Evolutionary conservation across 2,329 filamentous ascomycete species (phyloP), one percentile per base, ranked within the genome.

Genomic region (Microcyclospora tardicrescens): DNA sequence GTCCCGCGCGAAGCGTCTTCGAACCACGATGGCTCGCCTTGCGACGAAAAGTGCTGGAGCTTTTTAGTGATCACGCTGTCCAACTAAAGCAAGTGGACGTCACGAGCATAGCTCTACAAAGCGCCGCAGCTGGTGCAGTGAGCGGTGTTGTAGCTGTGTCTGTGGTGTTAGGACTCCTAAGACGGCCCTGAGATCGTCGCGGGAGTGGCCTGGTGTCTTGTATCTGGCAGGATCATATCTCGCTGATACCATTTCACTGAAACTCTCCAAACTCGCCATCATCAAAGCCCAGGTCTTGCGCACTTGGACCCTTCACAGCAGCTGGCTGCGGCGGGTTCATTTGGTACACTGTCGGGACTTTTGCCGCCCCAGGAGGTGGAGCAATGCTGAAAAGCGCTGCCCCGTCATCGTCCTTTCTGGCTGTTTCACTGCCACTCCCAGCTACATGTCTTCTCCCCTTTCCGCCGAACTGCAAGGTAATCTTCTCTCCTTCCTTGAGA

Each of bases 251-350:
- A 33, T 13, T 27, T 59, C 50, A 72, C 53, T 73, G 69, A 63
- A 93, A 93, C 61, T 93, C 84, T 14, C 84, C 84, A 71, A 86
- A 87, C 55, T 89, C 81, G 1, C 84, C 85, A 57, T 93, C 83
- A 53, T 93, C 84, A 52, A 91, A 91, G 0, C 84, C 84, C 47
- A 89, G 54, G 42, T 85, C 78, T 54, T 78, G 58, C 12, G 66
- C 65, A 31, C 61, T 40, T 52, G 60, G 55, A 1, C 48, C 47
- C 2, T 46, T 35, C 2, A 39, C 35, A 9, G 33, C 45, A 16
- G 81, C 79, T 2, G 78, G 80, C 15, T 81, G 81, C 32, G 81
- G 81, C 31, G 79, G 73, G 46, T 87, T 69, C 10, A 79, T 13
- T 9, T 34, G 79, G 57, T 86, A 84, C 9, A 66, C 54, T 6